These are phyloP conservation scores for Penicillium verhagenii DNA, from an alignment of 495 filamentous ascomycete species.

Conservation along the genomic window DNA sequence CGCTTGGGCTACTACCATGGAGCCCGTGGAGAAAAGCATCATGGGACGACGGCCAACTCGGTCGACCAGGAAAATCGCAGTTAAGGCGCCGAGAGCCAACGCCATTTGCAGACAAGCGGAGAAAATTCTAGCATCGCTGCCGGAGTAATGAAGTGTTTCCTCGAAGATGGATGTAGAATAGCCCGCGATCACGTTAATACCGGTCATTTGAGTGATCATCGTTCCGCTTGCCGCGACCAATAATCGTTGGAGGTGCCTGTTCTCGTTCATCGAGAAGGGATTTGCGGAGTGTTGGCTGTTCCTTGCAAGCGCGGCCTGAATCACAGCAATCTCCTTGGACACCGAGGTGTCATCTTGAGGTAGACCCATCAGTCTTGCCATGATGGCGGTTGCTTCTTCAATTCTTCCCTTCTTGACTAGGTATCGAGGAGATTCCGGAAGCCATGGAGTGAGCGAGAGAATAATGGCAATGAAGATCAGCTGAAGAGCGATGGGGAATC, in stretches of 20 bases:
- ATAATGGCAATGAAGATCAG: conserved; percentile 28
- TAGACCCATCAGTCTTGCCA: conserved; percentile 43
- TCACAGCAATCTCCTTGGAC: conserved; percentile 54
- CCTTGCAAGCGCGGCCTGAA: conserved; percentile 63
- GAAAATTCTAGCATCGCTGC: conserved; percentile 14
- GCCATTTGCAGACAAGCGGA: conserved; percentile 19
- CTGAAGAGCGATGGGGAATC: conserved; percentile 50
- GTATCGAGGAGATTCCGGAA: conserved; percentile 48
- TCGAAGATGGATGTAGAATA: conserved; percentile 23
- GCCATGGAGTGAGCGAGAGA: conserved; percentile 34
- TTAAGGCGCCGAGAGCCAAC: conserved; percentile 15
- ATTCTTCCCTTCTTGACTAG: conserved; percentile 35
- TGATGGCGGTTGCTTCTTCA: conserved; percentile 28
- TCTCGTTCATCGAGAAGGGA: conserved; percentile 25
- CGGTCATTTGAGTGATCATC: conserved; percentile 20
- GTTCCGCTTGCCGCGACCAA: conserved; percentile 15
- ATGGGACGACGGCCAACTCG: conserved; percentile 36
- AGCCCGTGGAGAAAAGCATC: conserved; percentile 58
- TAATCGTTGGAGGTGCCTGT: conserved; percentile 21
- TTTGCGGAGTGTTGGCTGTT: conserved; percentile 37
- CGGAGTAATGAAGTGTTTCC: conserved; percentile 12
- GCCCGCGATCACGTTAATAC: conserved; percentile 23
- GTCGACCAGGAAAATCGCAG: conserved; percentile 20
- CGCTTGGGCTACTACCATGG: conserved; percentile 58
- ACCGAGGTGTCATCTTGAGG: conserved; percentile 26